Conservation (phyloP, 2,329 filamentous ascomycete species). For the Pseudogymnoascus sp. region DNA sequence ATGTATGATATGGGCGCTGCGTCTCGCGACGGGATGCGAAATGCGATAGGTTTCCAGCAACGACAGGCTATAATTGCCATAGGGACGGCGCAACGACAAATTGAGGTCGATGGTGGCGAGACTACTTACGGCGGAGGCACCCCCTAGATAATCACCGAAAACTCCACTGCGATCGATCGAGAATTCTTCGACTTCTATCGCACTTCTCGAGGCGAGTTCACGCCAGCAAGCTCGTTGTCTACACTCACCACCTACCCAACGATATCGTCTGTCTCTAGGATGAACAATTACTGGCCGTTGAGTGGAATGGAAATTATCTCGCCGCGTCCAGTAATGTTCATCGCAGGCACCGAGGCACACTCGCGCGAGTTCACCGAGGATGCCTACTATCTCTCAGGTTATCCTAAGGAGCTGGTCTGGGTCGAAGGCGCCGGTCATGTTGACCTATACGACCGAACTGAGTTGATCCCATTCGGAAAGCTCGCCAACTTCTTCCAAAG, state of each 20-base stretch:
- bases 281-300: conserved; percentile 9
- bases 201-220: conserved; percentile 17
- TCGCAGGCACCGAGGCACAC: conserved; percentile 14
- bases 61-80: not conserved
- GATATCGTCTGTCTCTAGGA: conserved; percentile 22
- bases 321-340: conserved; percentile 24
- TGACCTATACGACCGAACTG: conserved; percentile 15
- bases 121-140: conserved; percentile 2
- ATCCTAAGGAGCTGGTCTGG: conserved; percentile 16
- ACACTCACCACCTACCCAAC: conserved; percentile 21
- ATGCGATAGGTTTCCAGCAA: too few species aligned
- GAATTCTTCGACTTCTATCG: conserved; percentile 22
- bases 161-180: conserved; percentile 2
- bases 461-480: too few species aligned
- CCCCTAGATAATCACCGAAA: not conserved
- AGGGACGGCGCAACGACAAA: not conserved
- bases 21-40: too few species aligned
- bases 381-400: conserved; percentile 9
- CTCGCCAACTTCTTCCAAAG: too few species aligned
- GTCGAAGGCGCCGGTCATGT: conserved; percentile 13
- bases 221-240: conserved; percentile 17
- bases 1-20: conserved; percentile 15
- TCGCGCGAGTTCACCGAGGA: conserved; percentile 9
- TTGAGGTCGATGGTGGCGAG: conserved; percentile 13
- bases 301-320: conserved; percentile 16